A percentile compares a stretch with the other conserved stretches of the same genome.
Conservation (phyloP, 1,284 basidiomycete genomes). For the Ceratobasidium sp. region DNA sequence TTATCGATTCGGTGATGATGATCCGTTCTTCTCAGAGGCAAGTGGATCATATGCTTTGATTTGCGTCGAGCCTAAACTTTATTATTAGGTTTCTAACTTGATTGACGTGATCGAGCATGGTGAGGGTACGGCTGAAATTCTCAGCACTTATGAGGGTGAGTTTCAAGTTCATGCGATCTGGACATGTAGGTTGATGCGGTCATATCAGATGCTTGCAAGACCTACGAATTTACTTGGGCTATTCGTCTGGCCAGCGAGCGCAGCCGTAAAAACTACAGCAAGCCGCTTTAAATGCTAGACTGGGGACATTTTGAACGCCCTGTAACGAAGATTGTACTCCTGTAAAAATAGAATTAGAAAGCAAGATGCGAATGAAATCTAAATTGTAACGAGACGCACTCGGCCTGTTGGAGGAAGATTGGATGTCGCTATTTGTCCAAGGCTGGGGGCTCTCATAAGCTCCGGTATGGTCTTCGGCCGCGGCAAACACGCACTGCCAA, state of each 20-base stretch:
- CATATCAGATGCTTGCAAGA: constrained; percentile 76
- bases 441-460: constrained; percentile 1
- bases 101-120: constrained; percentile 78
- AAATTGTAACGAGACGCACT: no score
- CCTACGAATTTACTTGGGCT: constrained; percentile 87
- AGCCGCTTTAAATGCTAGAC: not conserved
- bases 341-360: constrained; percentile 26
- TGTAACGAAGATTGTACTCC: constrained; percentile 6
- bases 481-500: constrained; percentile 3
- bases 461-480: constrained; percentile 9
- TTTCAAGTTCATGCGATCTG: constrained; percentile 33
- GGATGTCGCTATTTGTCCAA: constrained; percentile 12
- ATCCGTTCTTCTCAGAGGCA: constrained; percentile 87
- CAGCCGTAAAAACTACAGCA: constrained; percentile 36
- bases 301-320: constrained; percentile 8
- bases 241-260: constrained; percentile 76
- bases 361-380: not conserved
- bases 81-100: constrained; percentile 70
- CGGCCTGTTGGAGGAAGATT: no score
- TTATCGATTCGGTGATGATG: constrained; percentile 79
- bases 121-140: constrained; percentile 68
- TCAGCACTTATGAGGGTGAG: constrained; percentile 75
- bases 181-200: constrained; percentile 41
- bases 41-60: constrained; percentile 27
- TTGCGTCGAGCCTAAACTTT: not conserved